Base-by-base conservation (phyloP, 352 stramenopile species). In the Globisporangium uncinulatum region DNA sequence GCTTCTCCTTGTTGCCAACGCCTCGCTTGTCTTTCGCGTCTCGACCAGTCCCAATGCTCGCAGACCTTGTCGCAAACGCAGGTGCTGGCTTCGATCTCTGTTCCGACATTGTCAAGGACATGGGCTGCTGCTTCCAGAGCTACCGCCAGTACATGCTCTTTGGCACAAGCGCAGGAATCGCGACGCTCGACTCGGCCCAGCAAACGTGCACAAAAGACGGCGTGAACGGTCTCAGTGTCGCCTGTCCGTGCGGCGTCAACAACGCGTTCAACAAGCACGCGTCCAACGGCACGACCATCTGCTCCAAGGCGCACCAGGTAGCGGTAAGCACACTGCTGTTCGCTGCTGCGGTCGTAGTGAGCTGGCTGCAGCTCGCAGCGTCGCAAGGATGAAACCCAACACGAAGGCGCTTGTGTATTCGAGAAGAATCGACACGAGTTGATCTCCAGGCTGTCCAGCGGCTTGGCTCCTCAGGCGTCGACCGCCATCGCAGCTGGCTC, bases 111-210 rank as follows among this genome's bases (percentile, higher is more conserved):
- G 78, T 88, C 10, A 69, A 76, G n/a, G 57, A 81, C 36, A 60
- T 93, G 51, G 83, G 79, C 43, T 93, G 80, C 58, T 93, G 80
- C 54, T 93, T 91, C 58, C 80, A 93, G 64, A 93, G 79, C 51
- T 93, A 91, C 61, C 71, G 73, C 21, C 79, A 88, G 55, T 91
- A 87, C 59, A 85, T 90, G 67, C 43, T 79, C 55, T 58, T 83
- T 11, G 80, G 80, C 31, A 93, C 78, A 6, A n/a, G 67, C 0
- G 71, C 69, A 0, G 76, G 65, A 24, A 65, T 87, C n/a, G 57
- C 56, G 11, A 67, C 74, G 10, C 60, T 91, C 47, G 65, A 86
- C 20, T 59, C 74, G 13, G 68, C 76, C 1, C 71, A 89, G 46
- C 61, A 79, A 36, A 74, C 62, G 6, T 92, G 81, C 61, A 76